Conservation (phyloP, 176 grass and related monocot species). For the Bothriochloa decipiens region DNA sequence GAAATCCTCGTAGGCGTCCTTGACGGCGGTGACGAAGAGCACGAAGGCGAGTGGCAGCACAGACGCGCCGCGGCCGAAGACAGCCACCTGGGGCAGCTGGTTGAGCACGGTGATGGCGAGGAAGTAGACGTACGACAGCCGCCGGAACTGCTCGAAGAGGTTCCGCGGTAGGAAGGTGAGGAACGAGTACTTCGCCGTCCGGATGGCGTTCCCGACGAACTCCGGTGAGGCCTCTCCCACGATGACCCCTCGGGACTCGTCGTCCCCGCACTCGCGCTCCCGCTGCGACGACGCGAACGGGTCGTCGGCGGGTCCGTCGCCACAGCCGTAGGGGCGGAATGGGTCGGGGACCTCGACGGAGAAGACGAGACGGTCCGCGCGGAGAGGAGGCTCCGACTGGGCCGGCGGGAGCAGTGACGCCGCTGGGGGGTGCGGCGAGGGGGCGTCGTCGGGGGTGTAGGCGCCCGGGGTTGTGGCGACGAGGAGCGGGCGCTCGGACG, state of each 20-base stretch:
- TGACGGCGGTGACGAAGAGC: conserved; percentile 81
- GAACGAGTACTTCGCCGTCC: conserved; percentile 75
- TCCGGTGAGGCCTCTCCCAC: conserved; percentile 55
- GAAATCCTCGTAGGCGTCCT: conserved; percentile 95
- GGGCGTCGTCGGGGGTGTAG: not conserved
- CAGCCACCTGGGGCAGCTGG: conserved; percentile 80
- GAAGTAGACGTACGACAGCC: conserved; percentile 92
- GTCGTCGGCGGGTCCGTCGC: conserved; percentile 29
- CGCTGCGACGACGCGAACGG: conserved; percentile 33
- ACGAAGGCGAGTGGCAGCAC: conserved; percentile 80
- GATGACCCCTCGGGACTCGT: conserved; percentile 54
- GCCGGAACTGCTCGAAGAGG: conserved; percentile 94
- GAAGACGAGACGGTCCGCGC: conserved; percentile 37
- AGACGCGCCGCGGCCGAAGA: conserved; percentile 72
- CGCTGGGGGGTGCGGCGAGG: conserved; percentile 17
- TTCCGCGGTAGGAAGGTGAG: conserved; percentile 84
- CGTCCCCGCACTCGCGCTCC: conserved; percentile 47
- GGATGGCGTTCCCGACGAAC: conserved; percentile 59
- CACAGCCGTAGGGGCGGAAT: conserved; percentile 23
- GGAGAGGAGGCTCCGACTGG: conserved; percentile 55
- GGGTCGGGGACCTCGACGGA: conserved; percentile 44
- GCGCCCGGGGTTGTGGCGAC: conserved; percentile 1
- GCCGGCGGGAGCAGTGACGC: conserved; percentile 46
- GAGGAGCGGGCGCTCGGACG: conserved; percentile 54
- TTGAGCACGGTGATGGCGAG: conserved; percentile 84